Evolutionary conservation across 2,329 filamentous ascomycete species (phyloP), one percentile per base, ranked within the genome.

Genomic region (Phyllosticta citribraziliensis): DNA sequence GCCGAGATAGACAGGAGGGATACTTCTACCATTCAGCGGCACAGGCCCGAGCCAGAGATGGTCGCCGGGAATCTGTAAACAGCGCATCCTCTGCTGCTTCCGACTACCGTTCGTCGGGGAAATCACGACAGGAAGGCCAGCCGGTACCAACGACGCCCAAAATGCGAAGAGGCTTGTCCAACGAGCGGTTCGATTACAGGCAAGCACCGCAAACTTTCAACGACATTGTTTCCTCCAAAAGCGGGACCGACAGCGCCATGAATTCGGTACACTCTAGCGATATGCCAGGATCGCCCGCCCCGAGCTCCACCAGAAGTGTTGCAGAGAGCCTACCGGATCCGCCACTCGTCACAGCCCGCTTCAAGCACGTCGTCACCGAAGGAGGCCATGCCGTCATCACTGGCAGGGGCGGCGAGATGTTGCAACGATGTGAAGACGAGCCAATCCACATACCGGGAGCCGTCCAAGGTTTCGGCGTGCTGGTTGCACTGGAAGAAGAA

Each of bases 401-500:
- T 0, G 91, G 91, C 5, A 82, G 88, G 60, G 85, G 90, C 58
- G 87, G 85, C 1, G 81, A 84, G 1, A 83, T 81, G 0, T 75
- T 94, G 53, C 88, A 95, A 70, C 82, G 85, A 58, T 96, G 91
- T 69, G 91, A 96, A 72, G 91, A 96, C 68, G 91, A 96, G 68
- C 91, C 91, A 0, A 96, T 96, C 25, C 90, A 93, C 65, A 87
- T 91, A 1, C 91, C 91, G 0, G 91, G 91, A 35, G 88, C 89
- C 1, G 76, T 92, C 0, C 91, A 96, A 70, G 80, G 83, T 1
- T 96, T 96, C 66, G 91, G 91, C 1, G 79, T 89, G 3, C 76
- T 96, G 24, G 68, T 96, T 33, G 90, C 87, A 0, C 73, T 96
- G 20, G 82, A 86, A 59, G 88, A 92, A 70, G 85, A 89, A 59